Evolutionary conservation across 2,329 filamentous ascomycete species (phyloP).

Genomic region (Venturia effusa): DNA sequence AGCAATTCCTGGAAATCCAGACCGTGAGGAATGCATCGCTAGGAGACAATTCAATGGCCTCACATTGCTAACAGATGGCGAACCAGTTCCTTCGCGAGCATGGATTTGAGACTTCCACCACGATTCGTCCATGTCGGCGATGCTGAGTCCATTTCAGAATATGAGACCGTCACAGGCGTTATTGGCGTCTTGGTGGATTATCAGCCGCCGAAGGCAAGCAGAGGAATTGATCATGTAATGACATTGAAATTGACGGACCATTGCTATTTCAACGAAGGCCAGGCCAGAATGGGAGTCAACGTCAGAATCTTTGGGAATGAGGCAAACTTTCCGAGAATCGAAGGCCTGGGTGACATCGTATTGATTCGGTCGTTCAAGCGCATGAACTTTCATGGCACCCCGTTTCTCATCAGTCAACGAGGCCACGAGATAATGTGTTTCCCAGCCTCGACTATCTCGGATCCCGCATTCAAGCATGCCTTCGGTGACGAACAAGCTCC

Average conservation of each 20-base stretch:
- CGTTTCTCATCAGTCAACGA: constrained; percentile 15
- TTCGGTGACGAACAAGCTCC: constrained; percentile 17
- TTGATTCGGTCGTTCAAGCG: constrained; percentile 38
- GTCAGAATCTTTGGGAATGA: constrained; percentile 18
- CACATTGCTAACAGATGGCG: neutral
- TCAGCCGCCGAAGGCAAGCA: constrained; percentile 41
- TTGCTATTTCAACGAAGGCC: constrained; percentile 14
- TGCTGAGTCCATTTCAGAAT: constrained; percentile 28
- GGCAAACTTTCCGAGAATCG: constrained; percentile 32
- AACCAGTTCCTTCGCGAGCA: neutral
- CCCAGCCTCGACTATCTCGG: constrained; percentile 17
- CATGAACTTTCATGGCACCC: constrained; percentile 12
- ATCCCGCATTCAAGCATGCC: constrained; percentile 18
- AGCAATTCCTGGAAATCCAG: neutral
- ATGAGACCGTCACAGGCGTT: constrained; percentile 38
- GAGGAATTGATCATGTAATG: constrained; percentile 30
- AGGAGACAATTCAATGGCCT: neutral
- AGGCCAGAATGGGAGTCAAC: constrained; percentile 15
- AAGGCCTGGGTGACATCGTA: constrained; percentile 50
- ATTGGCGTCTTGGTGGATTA: constrained; percentile 63
- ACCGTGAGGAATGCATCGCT: neutral
- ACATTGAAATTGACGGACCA: constrained; percentile 30
- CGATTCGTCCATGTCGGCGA: constrained; percentile 37
- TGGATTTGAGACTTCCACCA: constrained; percentile 22
- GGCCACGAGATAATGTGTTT: constrained; percentile 15